Conservation (phyloP, 2,329 filamentous ascomycete species). For the Colletotrichum cereale region DNA sequence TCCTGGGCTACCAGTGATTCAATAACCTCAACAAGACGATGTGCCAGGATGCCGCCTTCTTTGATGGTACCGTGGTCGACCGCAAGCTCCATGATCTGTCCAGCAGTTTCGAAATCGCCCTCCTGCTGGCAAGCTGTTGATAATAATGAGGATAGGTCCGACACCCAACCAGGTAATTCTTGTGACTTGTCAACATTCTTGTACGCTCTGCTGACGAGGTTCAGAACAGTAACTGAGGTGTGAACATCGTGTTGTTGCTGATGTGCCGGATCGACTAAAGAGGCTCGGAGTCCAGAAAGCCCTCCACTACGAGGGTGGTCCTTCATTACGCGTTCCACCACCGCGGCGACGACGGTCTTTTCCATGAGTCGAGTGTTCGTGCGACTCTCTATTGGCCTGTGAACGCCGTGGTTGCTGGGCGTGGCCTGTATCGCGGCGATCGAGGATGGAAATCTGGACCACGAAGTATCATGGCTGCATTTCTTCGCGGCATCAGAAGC, state of each 20-base stretch:
- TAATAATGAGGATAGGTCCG: slow-evolving; percentile 28
- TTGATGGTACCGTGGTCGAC: slow-evolving; percentile 17
- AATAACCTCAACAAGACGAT: slow-evolving; percentile 29
- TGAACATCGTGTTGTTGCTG: not conserved
- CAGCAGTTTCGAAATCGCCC: slow-evolving; percentile 22
- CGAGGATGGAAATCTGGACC: slow-evolving; percentile 7
- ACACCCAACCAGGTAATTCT: slow-evolving; percentile 32
- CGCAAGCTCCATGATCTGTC: slow-evolving; percentile 29
- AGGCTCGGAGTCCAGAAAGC: not conserved
- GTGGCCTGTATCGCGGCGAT: not conserved
- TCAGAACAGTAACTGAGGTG: slow-evolving; percentile 22
- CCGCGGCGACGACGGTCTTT: not conserved
- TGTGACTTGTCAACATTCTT: slow-evolving; percentile 5
- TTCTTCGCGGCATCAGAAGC: not conserved
- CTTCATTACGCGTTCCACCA: slow-evolving; percentile 3
- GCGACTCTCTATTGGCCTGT: not conserved
- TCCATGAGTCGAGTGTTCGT: not conserved
- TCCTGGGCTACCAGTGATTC: slow-evolving; percentile 2
- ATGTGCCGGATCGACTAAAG: not conserved
- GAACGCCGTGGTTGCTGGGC: not conserved
- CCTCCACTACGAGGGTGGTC: slow-evolving; percentile 1
- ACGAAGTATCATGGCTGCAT: slow-evolving; percentile 1
- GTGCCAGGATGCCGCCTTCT: slow-evolving; percentile 6
- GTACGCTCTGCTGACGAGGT: slow-evolving; percentile 30
- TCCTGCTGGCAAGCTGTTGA: slow-evolving; percentile 33